Percentiles rank a stretch among this genome's conserved stretches.
Conservation (phyloP, 768 basidiomycete genomes). For the Multifurca ochricompacta region DNA sequence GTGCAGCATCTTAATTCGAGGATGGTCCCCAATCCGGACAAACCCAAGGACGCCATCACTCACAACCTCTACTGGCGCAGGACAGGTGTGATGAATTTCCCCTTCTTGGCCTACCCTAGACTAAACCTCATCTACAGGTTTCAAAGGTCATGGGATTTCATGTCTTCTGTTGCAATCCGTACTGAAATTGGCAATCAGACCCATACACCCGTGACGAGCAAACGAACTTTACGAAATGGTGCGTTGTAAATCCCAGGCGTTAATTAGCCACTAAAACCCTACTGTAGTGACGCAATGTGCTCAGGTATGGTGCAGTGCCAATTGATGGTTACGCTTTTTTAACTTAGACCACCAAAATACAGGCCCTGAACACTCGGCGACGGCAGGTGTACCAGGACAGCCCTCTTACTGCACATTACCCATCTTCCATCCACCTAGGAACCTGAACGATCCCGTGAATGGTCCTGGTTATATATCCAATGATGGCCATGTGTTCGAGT, state of each 20-base stretch:
- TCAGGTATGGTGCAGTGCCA: conserved; percentile 28
- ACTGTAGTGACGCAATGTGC: conserved; percentile 43
- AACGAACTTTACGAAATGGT: conserved; percentile 47
- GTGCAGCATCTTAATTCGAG: conserved; percentile 37
- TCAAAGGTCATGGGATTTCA: conserved; percentile 35
- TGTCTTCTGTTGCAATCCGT: neutral
- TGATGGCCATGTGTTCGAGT: conserved; percentile 49
- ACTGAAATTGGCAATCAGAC: conserved; percentile 29
- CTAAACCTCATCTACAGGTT: conserved; percentile 32
- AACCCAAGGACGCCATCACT: conserved; percentile 45
- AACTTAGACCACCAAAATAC: neutral
- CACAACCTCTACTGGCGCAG: conserved; percentile 52
- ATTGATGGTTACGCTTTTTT: neutral
- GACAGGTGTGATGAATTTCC: conserved; percentile 34
- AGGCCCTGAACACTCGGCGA: conserved; percentile 46
- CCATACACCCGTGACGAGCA: conserved; percentile 56
- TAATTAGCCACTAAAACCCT: neutral
- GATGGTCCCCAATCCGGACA: conserved; percentile 40
- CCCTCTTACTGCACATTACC: conserved; percentile 50
- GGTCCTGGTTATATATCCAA: conserved; percentile 43
- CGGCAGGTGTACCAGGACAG: conserved; percentile 32
- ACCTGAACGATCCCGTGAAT: conserved; percentile 24
- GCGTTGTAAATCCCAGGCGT: conserved; percentile 13
- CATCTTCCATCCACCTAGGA: conserved; percentile 40
- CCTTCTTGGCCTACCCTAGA: neutral